Base-by-base conservation (phyloP, 768 basidiomycete species). In the Trametes villosa region DNA sequence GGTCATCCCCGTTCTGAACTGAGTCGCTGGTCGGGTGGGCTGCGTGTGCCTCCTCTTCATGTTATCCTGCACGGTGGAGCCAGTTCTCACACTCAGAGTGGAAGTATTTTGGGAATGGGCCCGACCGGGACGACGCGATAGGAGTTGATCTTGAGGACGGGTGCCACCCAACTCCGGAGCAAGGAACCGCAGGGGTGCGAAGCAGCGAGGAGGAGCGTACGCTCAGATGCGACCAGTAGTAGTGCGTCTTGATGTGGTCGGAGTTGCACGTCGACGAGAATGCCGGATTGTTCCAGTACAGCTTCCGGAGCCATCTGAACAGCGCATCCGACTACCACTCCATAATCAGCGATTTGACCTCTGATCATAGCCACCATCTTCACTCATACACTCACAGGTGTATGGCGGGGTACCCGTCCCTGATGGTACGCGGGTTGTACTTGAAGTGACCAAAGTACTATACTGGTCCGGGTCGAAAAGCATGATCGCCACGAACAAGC, bases 391-490 rank as follows among this genome's bases (percentile, higher is more conserved):
- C 36, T 38, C 18, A 38, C 36, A 18, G 18, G 13, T 38, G 36
- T 4, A 38, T 38, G 13, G 36, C 36, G 36, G 36, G 44, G 74
- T 95, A 98, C 7, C 91, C 91, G 68, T 86, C 78, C 22, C 96
- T 91, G 70, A 97, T 91, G 42, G 84, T 86, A 29, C 88, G 86
- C 64, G 92, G 71, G 79, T 96, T 95, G 77, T 93, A 96, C 68
- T 98, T 98, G 83, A 98, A 98, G 72, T 94, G 92, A 0, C 88
- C 86, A 46, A 89, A 83, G 74, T 98, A 98, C 17, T n/a, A n/a
- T n/a, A n/a, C n/a, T n/a, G n/a, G n/a, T 90, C 96, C 1, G 88
- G 87, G 67, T 96, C 94, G 75, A 95, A 96, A 34, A 93, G 92
- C 63, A 95, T 89, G 59, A 95, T 88, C 2, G 96, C 97, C n/a